These are phyloP conservation scores for Pichia sp. DNA, from an alignment of 1,139 yeast species.

Conservation along the genomic window DNA sequence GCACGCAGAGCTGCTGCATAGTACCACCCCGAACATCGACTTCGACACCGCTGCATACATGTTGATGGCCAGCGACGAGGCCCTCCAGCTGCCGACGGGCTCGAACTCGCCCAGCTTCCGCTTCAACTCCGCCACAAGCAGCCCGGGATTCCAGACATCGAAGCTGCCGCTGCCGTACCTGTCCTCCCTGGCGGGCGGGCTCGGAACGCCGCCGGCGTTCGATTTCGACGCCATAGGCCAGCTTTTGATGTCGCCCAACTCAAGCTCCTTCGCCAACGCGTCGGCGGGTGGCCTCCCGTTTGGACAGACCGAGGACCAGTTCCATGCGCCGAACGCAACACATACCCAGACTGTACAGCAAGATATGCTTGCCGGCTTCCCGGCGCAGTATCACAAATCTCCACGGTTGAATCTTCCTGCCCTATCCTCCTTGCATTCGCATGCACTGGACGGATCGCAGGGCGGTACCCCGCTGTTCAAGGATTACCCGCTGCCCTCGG, in stretches of 20 bases:
- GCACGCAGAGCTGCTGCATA: slow-evolving; percentile 4
- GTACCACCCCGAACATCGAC: slow-evolving; percentile 3
- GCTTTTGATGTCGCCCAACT: slow-evolving; percentile 15
- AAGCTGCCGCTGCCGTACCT: neutral
- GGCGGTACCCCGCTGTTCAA: neutral
- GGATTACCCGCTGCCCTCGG: neutral
- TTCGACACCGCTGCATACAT: slow-evolving; percentile 15
- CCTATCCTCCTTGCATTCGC: neutral
- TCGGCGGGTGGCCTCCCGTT: neutral
- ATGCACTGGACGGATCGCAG: neutral
- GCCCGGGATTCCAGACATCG: neutral
- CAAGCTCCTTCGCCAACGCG: neutral
- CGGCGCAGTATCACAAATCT: neutral
- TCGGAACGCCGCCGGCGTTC: slow-evolving; percentile 1
- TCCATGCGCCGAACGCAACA: neutral
- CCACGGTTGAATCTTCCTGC: neutral
- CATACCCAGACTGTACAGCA: neutral
- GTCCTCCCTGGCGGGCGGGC: neutral
- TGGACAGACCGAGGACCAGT: neutral
- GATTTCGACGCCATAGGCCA: slow-evolving; percentile 16
- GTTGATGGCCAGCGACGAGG: slow-evolving; percentile 10
- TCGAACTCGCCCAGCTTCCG: neutral
- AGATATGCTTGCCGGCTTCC: neutral
- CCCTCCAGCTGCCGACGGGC: neutral
- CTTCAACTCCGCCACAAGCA: neutral